A percentile compares a stretch with the other conserved stretches of the same genome.
Conservation (phyloP, 352 stramenopile species). For the Pythium utonaiense region DNA sequence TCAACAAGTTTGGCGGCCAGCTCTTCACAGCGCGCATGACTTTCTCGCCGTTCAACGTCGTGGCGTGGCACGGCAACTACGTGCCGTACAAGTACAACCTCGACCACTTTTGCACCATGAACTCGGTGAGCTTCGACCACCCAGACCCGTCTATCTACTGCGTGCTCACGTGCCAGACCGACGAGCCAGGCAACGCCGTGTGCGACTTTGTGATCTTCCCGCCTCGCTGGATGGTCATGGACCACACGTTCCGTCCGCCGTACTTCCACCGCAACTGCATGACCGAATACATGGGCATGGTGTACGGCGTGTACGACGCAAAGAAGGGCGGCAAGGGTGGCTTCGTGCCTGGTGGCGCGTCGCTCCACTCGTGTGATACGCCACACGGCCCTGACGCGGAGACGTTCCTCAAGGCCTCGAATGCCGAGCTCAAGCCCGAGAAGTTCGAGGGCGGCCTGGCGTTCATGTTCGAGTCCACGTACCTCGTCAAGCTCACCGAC, state of each 20-base stretch:
- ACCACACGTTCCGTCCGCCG: conserved; percentile 91
- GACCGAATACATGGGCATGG: conserved; percentile 98
- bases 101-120: conserved; percentile 94
- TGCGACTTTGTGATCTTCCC: conserved; percentile 98
- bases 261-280: conserved; percentile 97
- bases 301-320: conserved; percentile 95
- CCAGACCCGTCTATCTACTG: conserved; percentile 97
- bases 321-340: conserved; percentile 88
- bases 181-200: conserved; percentile 91
- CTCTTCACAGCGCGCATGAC: conserved; percentile 83
- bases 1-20: conserved; percentile 89
- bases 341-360: conserved; percentile 90
- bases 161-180: conserved; percentile 93
- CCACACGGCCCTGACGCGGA: conserved; percentile 92
- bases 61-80: conserved; percentile 98
- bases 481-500: conserved; percentile 87
- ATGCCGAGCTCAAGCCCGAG: conserved; percentile 70
- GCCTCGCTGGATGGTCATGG: conserved; percentile 93
- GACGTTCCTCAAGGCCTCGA: conserved; percentile 90
- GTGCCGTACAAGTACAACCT: conserved; percentile 97
- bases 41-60: conserved; percentile 95
- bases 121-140: conserved; percentile 96
- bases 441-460: conserved; percentile 93
- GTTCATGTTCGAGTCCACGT: conserved; percentile 98
- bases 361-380: conserved; percentile 86